Base-by-base conservation (phyloP, 2,329 filamentous ascomycete species). In the Fusarium sp. region DNA sequence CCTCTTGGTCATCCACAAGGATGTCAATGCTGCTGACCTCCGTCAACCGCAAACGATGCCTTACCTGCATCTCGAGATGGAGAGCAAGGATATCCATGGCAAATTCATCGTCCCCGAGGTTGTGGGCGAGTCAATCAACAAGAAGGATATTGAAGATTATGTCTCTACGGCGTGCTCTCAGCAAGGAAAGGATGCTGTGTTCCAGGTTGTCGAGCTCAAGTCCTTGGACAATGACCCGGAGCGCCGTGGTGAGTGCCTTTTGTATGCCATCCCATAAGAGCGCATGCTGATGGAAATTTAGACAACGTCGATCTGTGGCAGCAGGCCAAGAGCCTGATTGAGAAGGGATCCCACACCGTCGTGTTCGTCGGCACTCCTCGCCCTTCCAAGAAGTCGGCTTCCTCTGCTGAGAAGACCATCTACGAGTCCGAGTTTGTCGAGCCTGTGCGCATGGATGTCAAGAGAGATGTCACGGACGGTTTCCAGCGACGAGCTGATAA, bases 1-100 rank as follows among this genome's bases (percentile, higher is more conserved):
- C 84, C 85, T 97, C 66, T 82, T 98, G 74, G 89, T 97, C 70
- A 90, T 91, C 33, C 95, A 98, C 80, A 91, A 93, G 13, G 93
- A 93, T 75, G 87, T 95, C 66, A 91, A 92, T 75, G 89, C 91
- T 47, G 86, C 87, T 71, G 94, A 97, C 81, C 91, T 96, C 78
- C 84, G 85, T 74, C 84, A 85, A 68, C 79, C 77, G 80, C 83
- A 82, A 80, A 75, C 89, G 86, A 79, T 88, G 86, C 84, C 88
- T 85, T 85, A 87, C 81, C 84, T 91, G 45, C 86, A 85, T 79
- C 77, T 80, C 35, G 83, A 85, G 18, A 80, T 85, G 22, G 74
- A 82, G 18, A 79, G 80, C 66, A 54, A 78, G 38, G 76, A 80
- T 25, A 79, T 86, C 6, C 78, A 80, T 57, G 82, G 82, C 58